phyloP scores from a whole-genome alignment of 2,329 filamentous ascomycete species.

The Fusarium subglutinans region DNA sequence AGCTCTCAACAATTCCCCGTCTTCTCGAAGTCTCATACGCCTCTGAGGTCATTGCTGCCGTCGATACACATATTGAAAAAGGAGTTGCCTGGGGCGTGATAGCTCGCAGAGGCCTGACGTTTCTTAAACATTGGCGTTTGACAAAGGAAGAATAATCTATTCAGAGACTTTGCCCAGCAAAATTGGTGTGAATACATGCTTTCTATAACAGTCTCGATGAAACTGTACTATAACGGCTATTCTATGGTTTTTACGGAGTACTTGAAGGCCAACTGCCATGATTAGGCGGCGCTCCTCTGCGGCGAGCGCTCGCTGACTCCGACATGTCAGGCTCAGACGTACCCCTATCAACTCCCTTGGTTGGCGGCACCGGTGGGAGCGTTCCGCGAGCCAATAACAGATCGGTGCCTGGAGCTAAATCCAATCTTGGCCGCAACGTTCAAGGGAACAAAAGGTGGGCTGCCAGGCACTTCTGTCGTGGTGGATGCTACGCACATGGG shows the following conservation, averaged over 20 bases:
- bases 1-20: not conserved
- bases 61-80: not conserved
- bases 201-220: not conserved
- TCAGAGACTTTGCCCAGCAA: not conserved
- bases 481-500: conserved; percentile 20
- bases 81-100: not conserved
- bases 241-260: not conserved
- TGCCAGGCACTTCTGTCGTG: conserved; percentile 8
- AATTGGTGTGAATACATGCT: not conserved
- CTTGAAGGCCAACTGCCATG: not conserved
- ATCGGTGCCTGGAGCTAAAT: conserved; percentile 51
- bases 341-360: conserved; percentile 21
- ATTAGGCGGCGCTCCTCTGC: conserved; percentile 15
- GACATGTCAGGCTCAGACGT: conserved; percentile 1
- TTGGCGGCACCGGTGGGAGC: conserved; percentile 16
- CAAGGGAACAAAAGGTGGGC: conserved; percentile 25
- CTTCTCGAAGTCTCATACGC: not conserved
- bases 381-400: conserved; percentile 53
- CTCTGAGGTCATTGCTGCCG: not conserved
- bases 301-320: conserved; percentile 20
- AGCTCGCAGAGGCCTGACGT: not conserved
- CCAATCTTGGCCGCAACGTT: conserved; percentile 21
- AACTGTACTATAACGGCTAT: not conserved
- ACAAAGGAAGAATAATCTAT: not conserved
- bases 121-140: not conserved